These are phyloP conservation scores for Pisolithus thermaeus DNA, from an alignment of 1,284 basidiomycete species.

Conservation along the genomic window DNA sequence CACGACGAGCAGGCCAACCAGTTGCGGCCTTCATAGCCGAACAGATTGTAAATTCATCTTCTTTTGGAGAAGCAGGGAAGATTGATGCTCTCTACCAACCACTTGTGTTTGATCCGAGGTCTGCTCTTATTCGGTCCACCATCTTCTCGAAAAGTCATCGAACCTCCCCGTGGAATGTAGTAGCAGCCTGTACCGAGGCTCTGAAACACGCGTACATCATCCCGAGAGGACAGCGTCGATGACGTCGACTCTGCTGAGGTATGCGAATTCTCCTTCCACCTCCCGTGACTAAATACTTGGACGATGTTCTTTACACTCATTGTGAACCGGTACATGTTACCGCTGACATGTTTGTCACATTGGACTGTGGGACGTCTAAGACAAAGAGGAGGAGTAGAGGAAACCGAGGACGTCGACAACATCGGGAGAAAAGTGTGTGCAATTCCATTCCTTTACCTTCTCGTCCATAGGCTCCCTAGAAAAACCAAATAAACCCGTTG, in stretches of 20 bases:
- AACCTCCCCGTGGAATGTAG: constrained; percentile 45
- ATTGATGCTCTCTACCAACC: constrained; percentile 24
- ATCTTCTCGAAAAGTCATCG: constrained; percentile 49
- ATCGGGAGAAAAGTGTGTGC: constrained; percentile 70
- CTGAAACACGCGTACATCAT: constrained; percentile 90
- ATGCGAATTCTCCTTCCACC: constrained; percentile 94
- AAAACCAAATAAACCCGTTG: constrained; percentile 80
- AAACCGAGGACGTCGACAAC: constrained; percentile 65
- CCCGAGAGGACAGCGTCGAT: constrained; percentile 88
- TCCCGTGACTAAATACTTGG: constrained; percentile 76
- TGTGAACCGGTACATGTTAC: constrained; percentile 55
- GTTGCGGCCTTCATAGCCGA: too few species aligned
- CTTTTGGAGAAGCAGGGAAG: too few species aligned
- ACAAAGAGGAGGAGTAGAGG: constrained; percentile 90
- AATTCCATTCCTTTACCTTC: constrained; percentile 80
- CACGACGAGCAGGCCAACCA: too few species aligned
- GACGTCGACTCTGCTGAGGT: constrained; percentile 72
- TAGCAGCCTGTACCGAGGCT: constrained; percentile 58
- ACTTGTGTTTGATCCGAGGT: constrained; percentile 66
- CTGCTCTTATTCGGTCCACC: constrained; percentile 62
- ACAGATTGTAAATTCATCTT: too few species aligned
- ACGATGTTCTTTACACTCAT: constrained; percentile 76
- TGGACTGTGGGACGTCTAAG: constrained; percentile 83
- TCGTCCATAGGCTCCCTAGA: constrained; percentile 64
- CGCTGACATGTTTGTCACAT: constrained; percentile 66